Percentiles rank a stretch among this genome's conserved stretches.
phyloP scores from a whole-genome alignment of 1,284 basidiomycete genomes.

The Apiotrichum domesticum region DNA sequence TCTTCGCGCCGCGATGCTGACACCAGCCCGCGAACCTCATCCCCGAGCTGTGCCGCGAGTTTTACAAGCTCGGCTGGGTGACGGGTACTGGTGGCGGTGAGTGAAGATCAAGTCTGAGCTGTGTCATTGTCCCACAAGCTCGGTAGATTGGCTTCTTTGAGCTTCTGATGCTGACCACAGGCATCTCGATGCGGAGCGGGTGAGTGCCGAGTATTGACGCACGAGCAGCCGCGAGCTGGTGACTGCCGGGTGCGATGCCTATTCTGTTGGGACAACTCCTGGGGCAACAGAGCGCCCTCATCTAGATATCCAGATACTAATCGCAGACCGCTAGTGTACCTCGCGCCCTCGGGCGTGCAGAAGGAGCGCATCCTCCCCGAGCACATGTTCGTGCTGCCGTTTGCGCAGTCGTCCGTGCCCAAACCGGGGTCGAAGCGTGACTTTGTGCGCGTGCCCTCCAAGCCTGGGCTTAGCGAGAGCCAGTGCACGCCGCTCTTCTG shows the following conservation, averaged over 20 bases:
- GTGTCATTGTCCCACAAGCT: no score
- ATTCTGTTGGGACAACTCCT: no score
- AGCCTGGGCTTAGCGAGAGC: conserved; percentile 63
- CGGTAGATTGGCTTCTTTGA: no score
- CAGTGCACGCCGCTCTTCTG: conserved; percentile 85
- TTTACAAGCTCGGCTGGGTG: conserved; percentile 56
- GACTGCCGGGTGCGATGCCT: no score
- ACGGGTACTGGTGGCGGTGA: conserved; percentile 53
- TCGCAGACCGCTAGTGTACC: conserved; percentile 66
- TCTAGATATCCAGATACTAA: background rate
- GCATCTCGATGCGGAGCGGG: conserved; percentile 66
- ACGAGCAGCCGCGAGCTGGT: no score
- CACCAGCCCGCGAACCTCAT: conserved; percentile 75
- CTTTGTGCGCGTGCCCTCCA: conserved; percentile 64
- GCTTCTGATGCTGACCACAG: background rate
- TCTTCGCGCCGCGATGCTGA: background rate
- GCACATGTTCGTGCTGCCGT: conserved; percentile 80
- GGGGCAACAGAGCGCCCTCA: no score
- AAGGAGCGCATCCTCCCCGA: conserved; percentile 73
- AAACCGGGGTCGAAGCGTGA: conserved; percentile 61
- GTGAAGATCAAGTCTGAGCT: conserved; percentile 7
- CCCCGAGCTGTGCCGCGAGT: conserved; percentile 60
- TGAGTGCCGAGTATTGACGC: conserved; percentile 39
- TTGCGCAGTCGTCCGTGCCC: conserved; percentile 56
- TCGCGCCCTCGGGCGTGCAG: conserved; percentile 80